Evolutionary conservation across 345 rosid genomes (phyloP).

Genomic region (Populus euphratica): DNA sequence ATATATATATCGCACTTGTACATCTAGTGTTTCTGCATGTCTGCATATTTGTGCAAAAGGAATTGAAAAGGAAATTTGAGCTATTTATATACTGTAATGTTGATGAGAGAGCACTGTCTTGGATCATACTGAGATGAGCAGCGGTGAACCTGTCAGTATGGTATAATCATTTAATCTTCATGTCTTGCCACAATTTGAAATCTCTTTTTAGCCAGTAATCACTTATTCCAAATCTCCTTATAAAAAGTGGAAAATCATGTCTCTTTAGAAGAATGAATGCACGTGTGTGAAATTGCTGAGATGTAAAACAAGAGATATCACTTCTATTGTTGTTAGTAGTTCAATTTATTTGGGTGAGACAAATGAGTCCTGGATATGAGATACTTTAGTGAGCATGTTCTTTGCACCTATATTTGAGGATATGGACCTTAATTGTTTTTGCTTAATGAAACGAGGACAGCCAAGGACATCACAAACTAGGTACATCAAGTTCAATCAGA

Average conservation of each 20-base stretch:
- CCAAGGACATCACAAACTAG: too few species aligned
- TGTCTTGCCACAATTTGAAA: background rate
- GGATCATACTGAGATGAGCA: background rate
- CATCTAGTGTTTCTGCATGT: background rate
- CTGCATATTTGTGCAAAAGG: background rate
- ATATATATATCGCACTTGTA: background rate
- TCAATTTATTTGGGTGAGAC: background rate
- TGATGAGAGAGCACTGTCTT: background rate
- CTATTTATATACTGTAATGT: background rate
- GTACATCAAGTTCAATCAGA: too few species aligned
- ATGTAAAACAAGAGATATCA: background rate
- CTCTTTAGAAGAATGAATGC: background rate
- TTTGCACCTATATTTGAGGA: too few species aligned
- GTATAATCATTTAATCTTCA: background rate
- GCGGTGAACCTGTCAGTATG: background rate
- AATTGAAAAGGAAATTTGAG: background rate
- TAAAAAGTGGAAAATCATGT: background rate
- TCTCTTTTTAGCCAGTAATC: background rate
- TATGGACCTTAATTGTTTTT: too few species aligned
- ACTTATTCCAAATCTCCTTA: background rate
- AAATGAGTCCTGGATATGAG: background rate
- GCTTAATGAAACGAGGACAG: too few species aligned
- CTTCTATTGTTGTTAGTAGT: background rate
- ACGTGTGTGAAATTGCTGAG: background rate
- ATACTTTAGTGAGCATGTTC: too few species aligned